Evolutionary conservation across 352 stramenopile genomes (phyloP).

Genomic region (Pythium myriotylum): DNA sequence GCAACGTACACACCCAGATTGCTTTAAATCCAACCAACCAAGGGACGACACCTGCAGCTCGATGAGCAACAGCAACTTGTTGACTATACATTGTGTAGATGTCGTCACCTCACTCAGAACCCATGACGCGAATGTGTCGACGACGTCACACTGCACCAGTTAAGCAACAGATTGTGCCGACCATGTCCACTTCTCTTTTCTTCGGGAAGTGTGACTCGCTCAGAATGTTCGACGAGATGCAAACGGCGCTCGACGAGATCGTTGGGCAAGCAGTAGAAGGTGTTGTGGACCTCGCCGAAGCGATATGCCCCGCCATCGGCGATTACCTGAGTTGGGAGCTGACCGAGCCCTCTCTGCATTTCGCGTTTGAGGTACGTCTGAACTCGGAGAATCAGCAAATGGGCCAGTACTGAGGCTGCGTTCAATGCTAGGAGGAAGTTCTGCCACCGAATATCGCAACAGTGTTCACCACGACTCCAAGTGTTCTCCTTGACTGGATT

Average conservation of each 20-base stretch:
- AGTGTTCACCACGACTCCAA: background rate
- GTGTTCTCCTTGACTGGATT: background rate
- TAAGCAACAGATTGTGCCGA: no score
- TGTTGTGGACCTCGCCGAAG: conserved; percentile 13
- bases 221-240: background rate
- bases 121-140: no score
- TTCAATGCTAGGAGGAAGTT: conserved; percentile 7
- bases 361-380: conserved; percentile 2
- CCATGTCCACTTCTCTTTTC: no score
- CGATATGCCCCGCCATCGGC: conserved; percentile 10
- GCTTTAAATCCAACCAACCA: no score
- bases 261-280: conserved; percentile 7
- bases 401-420: no score
- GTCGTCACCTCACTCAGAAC: no score
- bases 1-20: background rate
- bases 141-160: no score
- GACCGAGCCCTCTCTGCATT: background rate
- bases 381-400: no score
- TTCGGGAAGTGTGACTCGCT: no score
- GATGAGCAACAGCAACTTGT: no score
- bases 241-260: conserved; percentile 3
- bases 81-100: no score
- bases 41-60: no score
- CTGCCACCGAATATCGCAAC: conserved; percentile 12
- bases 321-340: conserved; percentile 16